Evolutionary conservation across 768 basidiomycete species (phyloP).

Genomic region (Phylloporus sp.): DNA sequence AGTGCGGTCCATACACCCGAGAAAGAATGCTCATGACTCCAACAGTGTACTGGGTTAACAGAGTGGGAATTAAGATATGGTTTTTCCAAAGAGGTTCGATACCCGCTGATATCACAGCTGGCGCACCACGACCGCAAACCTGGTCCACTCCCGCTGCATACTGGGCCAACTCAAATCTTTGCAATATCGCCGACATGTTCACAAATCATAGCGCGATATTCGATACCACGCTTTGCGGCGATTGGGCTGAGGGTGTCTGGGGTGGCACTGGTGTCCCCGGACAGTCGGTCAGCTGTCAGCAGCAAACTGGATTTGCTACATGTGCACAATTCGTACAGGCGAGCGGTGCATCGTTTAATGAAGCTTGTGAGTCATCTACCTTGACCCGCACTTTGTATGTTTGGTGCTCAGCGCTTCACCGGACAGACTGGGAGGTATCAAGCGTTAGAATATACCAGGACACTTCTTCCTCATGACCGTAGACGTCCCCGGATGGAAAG

Average conservation of each 20-base stretch:
- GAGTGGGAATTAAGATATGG: slow-evolving; percentile 79
- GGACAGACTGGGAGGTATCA: slow-evolving; percentile 76
- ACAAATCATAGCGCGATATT: slow-evolving; percentile 73
- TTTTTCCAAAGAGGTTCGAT: slow-evolving; percentile 76
- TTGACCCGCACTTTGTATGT: not conserved
- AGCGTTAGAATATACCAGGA: slow-evolving; percentile 71
- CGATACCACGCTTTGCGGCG: slow-evolving; percentile 85
- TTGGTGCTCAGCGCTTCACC: slow-evolving; percentile 1
- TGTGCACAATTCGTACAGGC: slow-evolving; percentile 76
- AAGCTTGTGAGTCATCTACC: slow-evolving; percentile 65
- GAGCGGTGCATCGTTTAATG: slow-evolving; percentile 62
- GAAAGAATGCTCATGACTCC: not conserved
- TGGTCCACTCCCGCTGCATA: slow-evolving; percentile 80
- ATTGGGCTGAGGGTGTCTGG: slow-evolving; percentile 91
- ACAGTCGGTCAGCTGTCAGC: slow-evolving; percentile 82
- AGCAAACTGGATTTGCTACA: slow-evolving; percentile 74
- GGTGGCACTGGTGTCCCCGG: slow-evolving; percentile 67
- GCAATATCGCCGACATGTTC: slow-evolving; percentile 79
- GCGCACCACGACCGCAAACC: slow-evolving; percentile 63
- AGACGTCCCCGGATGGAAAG: not conserved
- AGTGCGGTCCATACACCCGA: slow-evolving; percentile 29
- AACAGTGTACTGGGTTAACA: slow-evolving; percentile 28
- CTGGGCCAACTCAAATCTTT: slow-evolving; percentile 67
- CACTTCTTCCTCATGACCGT: slow-evolving; percentile 20
- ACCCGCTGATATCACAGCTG: slow-evolving; percentile 73